These are phyloP conservation scores for Fusarium concolor DNA, from an alignment of 2,329 filamentous ascomycete species.

Conservation along the genomic window DNA sequence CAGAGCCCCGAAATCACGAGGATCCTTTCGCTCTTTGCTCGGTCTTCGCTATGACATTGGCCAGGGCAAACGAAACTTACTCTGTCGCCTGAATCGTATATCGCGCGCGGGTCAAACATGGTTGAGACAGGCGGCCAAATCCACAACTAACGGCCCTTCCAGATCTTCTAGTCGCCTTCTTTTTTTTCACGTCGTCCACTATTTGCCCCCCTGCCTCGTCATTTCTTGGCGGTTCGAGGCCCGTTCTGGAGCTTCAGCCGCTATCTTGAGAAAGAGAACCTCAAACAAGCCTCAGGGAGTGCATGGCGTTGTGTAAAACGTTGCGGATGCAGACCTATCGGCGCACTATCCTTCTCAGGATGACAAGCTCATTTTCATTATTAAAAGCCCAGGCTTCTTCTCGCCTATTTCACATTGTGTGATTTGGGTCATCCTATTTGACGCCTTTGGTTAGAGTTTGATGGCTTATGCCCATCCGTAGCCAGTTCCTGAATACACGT, in stretches of 20 bases:
- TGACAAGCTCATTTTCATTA: neutral
- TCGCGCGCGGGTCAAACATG: slow-evolving; percentile 31
- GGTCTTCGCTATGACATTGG: slow-evolving; percentile 8
- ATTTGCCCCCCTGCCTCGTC: slow-evolving; percentile 7
- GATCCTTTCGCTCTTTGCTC: slow-evolving; percentile 22
- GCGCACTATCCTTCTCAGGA: slow-evolving; percentile 21
- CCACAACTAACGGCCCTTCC: slow-evolving; percentile 7
- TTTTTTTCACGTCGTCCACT: neutral
- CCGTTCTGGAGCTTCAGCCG: slow-evolving; percentile 25
- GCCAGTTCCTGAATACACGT: slow-evolving; percentile 20
- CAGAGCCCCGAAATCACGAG: slow-evolving; percentile 33
- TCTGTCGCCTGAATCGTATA: slow-evolving; percentile 13
- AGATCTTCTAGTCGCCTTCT: slow-evolving; percentile 18
- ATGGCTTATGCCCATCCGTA: slow-evolving; percentile 15
- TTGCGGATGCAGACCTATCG: slow-evolving; percentile 23
- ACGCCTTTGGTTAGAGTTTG: slow-evolving; percentile 20
- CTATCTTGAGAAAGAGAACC: slow-evolving; percentile 13
- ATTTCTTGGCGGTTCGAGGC: slow-evolving; percentile 34
- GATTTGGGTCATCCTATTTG: slow-evolving; percentile 16
- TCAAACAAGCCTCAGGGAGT: slow-evolving; percentile 23
- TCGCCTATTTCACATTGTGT: slow-evolving; percentile 4
- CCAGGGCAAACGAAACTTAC: slow-evolving; percentile 10
- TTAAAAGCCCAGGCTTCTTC: slow-evolving; percentile 3
- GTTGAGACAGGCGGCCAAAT: slow-evolving; percentile 15
- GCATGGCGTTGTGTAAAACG: slow-evolving; percentile 24